Base-by-base conservation (phyloP, 768 basidiomycete species). In the Chiua virens region DNA sequence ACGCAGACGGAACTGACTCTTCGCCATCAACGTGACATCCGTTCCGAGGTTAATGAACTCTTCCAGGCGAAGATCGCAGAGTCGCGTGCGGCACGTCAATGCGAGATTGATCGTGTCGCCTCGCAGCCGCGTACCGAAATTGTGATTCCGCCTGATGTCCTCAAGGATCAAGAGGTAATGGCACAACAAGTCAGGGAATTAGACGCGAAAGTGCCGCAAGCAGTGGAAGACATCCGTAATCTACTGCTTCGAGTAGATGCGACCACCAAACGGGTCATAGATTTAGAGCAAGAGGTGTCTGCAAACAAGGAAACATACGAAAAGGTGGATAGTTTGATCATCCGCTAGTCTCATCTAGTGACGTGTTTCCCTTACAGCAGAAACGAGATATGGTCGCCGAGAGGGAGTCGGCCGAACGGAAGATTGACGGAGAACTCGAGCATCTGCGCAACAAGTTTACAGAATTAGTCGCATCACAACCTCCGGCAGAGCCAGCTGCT, bases 1-100 rank as follows among this genome's bases (percentile, higher is more conserved):
- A 53, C 61, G 8, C 65, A 59, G 9, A 57, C 69, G 6, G 63
- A 65, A 28, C 51, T 71, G 17, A 65, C 69, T n/a, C 53, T 71
- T 25, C 54, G 48, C 36, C 65, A 42, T 39, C 61, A 18, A 30
- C 43, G 38, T 25, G 54, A 69, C 18, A 47, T 60, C 13, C 44
- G 42, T 25, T 38, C 47, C 23, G 61, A 63, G 34, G 52, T 67
- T 4, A 53, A 65, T 21, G 49, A 61, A 15, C 42, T 48, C 17
- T 34, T 71, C 10, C 13, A 50, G 8, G 22, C 51, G 25, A 65
- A 57, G 36, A 48, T 71, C 5, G 39, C 49, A 18, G 38, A 27
- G 20, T 32, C 67, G 27, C 69, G 62, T 14, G 38, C 43, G 23
- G 63, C 53, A 36, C 67, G 64, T 39, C 55, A 50, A 10, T 37